A percentile compares a stretch with the other conserved stretches of the same genome.
Evolutionary conservation across 768 basidiomycete species (phyloP).

Genomic region (Agaricus blazei): DNA sequence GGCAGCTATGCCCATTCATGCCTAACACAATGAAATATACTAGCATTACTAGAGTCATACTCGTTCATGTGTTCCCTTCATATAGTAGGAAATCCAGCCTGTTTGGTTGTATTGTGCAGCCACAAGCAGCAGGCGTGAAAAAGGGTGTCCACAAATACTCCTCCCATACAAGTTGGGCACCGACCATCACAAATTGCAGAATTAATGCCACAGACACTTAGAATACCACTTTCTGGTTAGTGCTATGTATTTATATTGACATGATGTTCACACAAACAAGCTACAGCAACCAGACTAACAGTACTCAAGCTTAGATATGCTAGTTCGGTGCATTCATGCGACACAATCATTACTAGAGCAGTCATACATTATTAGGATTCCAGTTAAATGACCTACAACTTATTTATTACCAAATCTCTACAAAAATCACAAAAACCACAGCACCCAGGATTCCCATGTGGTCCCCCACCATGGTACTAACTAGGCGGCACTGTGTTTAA

Average conservation of each 20-base stretch:
- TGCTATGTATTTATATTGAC: too few relatives aligned
- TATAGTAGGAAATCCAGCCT: background rate
- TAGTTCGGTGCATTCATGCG: too few relatives aligned
- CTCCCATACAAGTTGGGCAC: too few relatives aligned
- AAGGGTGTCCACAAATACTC: background rate
- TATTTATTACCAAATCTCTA: background rate
- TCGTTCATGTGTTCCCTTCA: background rate
- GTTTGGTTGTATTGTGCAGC: background rate
- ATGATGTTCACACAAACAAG: too few relatives aligned
- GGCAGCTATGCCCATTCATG: too few relatives aligned
- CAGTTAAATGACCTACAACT: background rate
- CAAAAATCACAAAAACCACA: background rate
- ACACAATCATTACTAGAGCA: too few relatives aligned
- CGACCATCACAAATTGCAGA: too few relatives aligned
- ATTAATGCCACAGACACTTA: too few relatives aligned
- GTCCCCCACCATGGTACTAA: constrained; percentile 12
- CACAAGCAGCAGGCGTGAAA: background rate
- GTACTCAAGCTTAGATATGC: background rate
- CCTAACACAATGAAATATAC: background rate
- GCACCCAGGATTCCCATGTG: constrained; percentile 12
- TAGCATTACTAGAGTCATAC: background rate
- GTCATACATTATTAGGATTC: too few relatives aligned
- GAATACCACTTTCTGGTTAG: too few relatives aligned
- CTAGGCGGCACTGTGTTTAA: constrained; percentile 11
- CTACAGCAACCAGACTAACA: background rate